Percentiles rank a stretch among this genome's conserved stretches.
phyloP scores from a whole-genome alignment of 345 rosid species.

The Hibiscus tridactylites region DNA sequence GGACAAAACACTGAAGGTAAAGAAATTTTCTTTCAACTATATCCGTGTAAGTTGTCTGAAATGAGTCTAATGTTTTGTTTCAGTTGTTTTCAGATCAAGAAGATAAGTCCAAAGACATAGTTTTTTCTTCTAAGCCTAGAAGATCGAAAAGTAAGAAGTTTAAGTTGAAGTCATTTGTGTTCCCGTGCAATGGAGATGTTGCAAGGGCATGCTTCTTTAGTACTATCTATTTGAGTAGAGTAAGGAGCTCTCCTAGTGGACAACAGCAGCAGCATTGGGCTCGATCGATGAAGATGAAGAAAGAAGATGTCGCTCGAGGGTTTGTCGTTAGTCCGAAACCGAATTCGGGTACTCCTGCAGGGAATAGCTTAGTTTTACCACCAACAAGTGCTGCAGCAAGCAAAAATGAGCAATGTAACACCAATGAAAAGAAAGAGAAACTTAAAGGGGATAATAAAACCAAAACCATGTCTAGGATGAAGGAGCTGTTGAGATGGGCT shows the following conservation, averaged over 20 bases:
- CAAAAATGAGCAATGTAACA: slow-evolving; percentile 14
- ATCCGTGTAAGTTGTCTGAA: neutral
- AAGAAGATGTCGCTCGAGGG: slow-evolving; percentile 28
- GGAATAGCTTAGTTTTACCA: no score
- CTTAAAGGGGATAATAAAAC: slow-evolving; percentile 40
- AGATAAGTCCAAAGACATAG: slow-evolving; percentile 22
- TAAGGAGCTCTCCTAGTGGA: slow-evolving; percentile 14
- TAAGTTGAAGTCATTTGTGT: slow-evolving; percentile 17
- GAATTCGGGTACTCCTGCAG: slow-evolving; percentile 18
- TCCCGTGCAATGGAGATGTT: slow-evolving; percentile 50
- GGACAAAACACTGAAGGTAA: slow-evolving; percentile 22
- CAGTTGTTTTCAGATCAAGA: slow-evolving; percentile 21
- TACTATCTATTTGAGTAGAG: slow-evolving; percentile 36
- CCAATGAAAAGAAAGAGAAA: slow-evolving; percentile 27
- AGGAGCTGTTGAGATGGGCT: slow-evolving; percentile 76
- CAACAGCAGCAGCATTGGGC: slow-evolving; percentile 22
- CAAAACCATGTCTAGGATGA: slow-evolving; percentile 61
- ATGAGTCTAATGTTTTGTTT: neutral
- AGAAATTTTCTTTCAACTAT: neutral
- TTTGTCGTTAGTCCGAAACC: slow-evolving; percentile 14
- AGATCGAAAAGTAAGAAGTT: slow-evolving; percentile 16
- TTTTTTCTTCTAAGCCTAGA: slow-evolving; percentile 14
- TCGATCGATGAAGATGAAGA: slow-evolving; percentile 39
- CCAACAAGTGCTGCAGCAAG: no score
- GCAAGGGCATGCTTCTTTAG: slow-evolving; percentile 54